Percentiles rank a stretch among this genome's conserved stretches.
These are phyloP conservation scores for Suillus spraguei DNA, from an alignment of 768 basidiomycete species.

Conservation along the genomic window DNA sequence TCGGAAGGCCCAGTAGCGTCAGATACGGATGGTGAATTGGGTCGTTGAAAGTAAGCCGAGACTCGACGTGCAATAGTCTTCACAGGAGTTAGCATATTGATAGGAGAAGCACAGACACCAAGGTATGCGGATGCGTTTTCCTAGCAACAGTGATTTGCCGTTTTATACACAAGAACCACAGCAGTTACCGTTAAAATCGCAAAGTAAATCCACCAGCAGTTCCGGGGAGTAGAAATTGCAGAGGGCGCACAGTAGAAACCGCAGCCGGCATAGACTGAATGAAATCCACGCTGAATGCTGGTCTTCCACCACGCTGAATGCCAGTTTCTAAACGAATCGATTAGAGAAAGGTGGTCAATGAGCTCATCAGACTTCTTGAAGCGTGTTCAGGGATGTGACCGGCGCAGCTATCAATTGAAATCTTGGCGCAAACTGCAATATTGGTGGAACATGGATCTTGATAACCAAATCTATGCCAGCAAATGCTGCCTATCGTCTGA, in stretches of 20 bases:
- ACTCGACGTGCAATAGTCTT: not conserved
- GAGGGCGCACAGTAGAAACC: not conserved
- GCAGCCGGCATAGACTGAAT: not conserved
- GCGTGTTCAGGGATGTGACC: not conserved
- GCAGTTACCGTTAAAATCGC: not conserved
- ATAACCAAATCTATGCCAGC: not conserved
- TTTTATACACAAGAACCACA: not conserved
- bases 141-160: not conserved
- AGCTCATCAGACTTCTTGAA: not conserved
- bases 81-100: not conserved
- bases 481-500: not conserved
- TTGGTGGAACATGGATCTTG: not conserved
- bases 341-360: not conserved
- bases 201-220: no score
- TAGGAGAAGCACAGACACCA: not conserved
- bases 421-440: not conserved
- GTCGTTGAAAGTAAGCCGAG: not conserved
- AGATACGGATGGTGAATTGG: not conserved
- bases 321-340: not conserved
- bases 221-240: not conserved
- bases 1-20: not conserved
- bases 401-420: not conserved
- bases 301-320: not conserved
- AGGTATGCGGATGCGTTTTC: not conserved
- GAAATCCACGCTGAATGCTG: not conserved